Evolutionary conservation across 257 asterid species (phyloP), one percentile per base, ranked within the genome.

Genomic region (Striga asiatica): DNA sequence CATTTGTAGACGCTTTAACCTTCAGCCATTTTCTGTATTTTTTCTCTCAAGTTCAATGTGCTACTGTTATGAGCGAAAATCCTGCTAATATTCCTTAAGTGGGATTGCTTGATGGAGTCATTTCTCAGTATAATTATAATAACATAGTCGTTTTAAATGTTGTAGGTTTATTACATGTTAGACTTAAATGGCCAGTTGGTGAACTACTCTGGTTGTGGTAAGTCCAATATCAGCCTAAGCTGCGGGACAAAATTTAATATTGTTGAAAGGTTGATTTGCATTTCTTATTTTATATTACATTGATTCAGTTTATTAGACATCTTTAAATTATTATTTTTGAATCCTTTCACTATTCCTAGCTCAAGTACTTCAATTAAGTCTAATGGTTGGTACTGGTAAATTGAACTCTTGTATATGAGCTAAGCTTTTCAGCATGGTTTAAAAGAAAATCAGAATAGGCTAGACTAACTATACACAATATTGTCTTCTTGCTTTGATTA

Each of bases 141-240:
- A 18, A 53, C 50, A 14, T 57, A 8, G 11, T 54, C 35, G 24
- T 48, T 11, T 13, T 56, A 41, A 57, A 58, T 58, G 29, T 51
- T 80, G 68, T 73, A 91, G 98, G 86, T 84, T 43, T 91, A 91
- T 68, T 91, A 87, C 79, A 87, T 91, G 93, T 64, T 91, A 45
- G 94, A 91, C 76, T 56, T 82, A 17, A 62, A 76, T 59, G 88
- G 74, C 34, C 81, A 82, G 83, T 67, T 87, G 73, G 59, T 87
- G 77, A 84, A 91, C 75, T 87, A 64, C 84, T 77, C 98, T n/a
- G 98, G 98, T 51, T 91, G 98, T 57, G 98, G 98, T 91, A 84
- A 79, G 53, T 64, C 61, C 75, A 47, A 11, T 67, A 54, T 49
- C 69, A 17, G 60, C 68, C 42, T 48, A 43, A 63, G 32, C 59